Evolutionary conservation across 805 yeast genomes (phyloP).

Genomic region (Candida saitoana): DNA sequence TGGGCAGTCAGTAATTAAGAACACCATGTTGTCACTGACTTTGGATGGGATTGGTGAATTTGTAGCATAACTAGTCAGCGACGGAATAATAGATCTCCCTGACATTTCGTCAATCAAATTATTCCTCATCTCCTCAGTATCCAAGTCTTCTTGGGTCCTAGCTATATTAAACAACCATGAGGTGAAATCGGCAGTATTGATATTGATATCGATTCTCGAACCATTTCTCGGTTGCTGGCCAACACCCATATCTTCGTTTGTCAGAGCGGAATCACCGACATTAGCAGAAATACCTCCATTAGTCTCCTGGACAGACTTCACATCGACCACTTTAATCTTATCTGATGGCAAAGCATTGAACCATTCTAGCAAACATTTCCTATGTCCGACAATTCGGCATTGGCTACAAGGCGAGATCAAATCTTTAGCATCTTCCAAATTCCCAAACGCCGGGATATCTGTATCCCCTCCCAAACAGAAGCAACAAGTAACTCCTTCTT

Average conservation of each 20-base stretch:
- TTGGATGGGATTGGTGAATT: not conserved
- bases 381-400: constrained; percentile 33
- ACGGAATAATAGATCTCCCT: not conserved
- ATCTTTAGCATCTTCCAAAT: constrained; percentile 30
- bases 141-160: constrained; percentile 3
- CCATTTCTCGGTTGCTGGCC: not conserved
- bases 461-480: constrained; percentile 38
- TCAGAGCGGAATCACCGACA: not conserved
- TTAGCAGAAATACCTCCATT: not conserved
- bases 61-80: not conserved
- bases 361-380: constrained; percentile 40
- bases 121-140: not conserved
- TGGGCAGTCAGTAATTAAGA: constrained; percentile 33
- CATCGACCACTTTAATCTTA: constrained; percentile 13
- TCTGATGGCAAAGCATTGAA: constrained; percentile 31
- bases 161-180: constrained; percentile 13
- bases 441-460: constrained; percentile 39
- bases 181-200: constrained; percentile 6
- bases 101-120: not conserved
- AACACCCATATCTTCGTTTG: constrained; percentile 1
- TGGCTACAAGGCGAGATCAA: constrained; percentile 36
- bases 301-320: not conserved
- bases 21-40: constrained; percentile 7
- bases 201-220: constrained; percentile 3
- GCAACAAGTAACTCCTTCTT: constrained; percentile 18